Percentiles rank a stretch among this genome's conserved stretches.
Evolutionary conservation across 306 rosid genomes (phyloP).

Genomic region (Lathyrus sativus): DNA sequence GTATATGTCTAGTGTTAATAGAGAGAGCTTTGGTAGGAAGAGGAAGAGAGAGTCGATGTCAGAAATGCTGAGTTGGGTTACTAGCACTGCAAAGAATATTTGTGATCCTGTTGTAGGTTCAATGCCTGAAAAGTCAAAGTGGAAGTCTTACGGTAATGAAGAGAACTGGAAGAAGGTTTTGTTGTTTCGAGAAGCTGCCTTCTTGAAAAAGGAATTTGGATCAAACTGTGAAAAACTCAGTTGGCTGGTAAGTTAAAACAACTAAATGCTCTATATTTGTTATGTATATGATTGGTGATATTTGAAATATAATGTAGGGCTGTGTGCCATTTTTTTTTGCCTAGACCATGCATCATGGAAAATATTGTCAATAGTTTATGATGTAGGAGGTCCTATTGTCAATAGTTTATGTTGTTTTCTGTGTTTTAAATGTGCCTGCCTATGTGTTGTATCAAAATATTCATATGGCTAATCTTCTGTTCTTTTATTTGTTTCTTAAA

Average conservation of each 20-base stretch:
- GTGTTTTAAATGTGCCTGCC: not conserved
- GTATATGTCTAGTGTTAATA: constrained; percentile 40
- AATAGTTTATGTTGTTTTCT: constrained; percentile 24
- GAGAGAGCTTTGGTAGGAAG: constrained; percentile 41
- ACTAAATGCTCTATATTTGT: constrained; percentile 1
- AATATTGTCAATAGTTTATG: constrained; percentile 9
- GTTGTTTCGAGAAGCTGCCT: constrained; percentile 65
- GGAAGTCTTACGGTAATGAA: constrained; percentile 59
- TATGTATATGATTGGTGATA: constrained; percentile 8
- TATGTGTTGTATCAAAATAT: not conserved
- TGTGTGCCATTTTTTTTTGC: constrained; percentile 12
- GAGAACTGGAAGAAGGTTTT: constrained; percentile 77
- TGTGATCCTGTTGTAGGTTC: constrained; percentile 63
- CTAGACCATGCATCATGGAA: not conserved
- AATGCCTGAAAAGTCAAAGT: constrained; percentile 65
- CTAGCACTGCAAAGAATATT: constrained; percentile 60
- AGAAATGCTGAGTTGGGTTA: constrained; percentile 65
- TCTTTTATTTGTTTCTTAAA: not conserved
- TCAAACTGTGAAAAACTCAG: constrained; percentile 48
- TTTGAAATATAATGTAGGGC: not conserved
- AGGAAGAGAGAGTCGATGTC: constrained; percentile 55
- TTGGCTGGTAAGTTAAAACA: constrained; percentile 60
- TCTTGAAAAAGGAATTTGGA: constrained; percentile 46
- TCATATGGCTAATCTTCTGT: constrained; percentile 6
- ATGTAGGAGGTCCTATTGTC: constrained; percentile 8